Conservation (phyloP, 805 yeast species). For the Kazachstania africana region DNA sequence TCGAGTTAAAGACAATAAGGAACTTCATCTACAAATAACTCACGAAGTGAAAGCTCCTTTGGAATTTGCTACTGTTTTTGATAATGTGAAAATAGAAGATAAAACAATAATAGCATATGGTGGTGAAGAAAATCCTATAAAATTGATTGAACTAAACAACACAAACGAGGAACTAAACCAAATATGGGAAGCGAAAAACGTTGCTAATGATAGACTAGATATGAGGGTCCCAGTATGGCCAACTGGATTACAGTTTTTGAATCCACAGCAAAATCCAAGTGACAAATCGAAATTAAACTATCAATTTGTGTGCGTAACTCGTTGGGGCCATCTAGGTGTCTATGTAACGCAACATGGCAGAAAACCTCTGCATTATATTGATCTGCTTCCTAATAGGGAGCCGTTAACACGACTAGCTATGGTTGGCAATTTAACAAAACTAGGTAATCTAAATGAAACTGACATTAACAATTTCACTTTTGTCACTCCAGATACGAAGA, state of each 20-base stretch:
- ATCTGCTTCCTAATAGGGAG: constrained; percentile 21
- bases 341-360: constrained; percentile 61
- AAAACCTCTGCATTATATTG: constrained; percentile 42
- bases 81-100: constrained; percentile 26
- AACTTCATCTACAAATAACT: constrained; percentile 7
- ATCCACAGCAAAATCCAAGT: constrained; percentile 24
- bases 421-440: constrained; percentile 2
- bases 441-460: constrained; percentile 17
- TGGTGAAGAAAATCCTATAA: constrained; percentile 59
- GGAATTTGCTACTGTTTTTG: constrained; percentile 34
- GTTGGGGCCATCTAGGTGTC: constrained; percentile 42
- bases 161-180: constrained; percentile 19
- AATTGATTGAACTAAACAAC: constrained; percentile 17
- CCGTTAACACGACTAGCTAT: constrained; percentile 15
- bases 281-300: constrained; percentile 23
- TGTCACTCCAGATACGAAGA: constrained; percentile 63
- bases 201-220: constrained; percentile 67
- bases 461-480: constrained; percentile 28
- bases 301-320: constrained; percentile 53
- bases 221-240: constrained; percentile 74
- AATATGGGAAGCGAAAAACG: constrained; percentile 69
- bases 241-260: constrained; percentile 38
- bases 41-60: constrained; percentile 33
- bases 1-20: constrained; percentile 8
- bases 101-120: constrained; percentile 55